Percentiles rank a stretch among this genome's conserved stretches.
Conservation (phyloP, 1,284 basidiomycete genomes). For the Puccinia hordei region DNA sequence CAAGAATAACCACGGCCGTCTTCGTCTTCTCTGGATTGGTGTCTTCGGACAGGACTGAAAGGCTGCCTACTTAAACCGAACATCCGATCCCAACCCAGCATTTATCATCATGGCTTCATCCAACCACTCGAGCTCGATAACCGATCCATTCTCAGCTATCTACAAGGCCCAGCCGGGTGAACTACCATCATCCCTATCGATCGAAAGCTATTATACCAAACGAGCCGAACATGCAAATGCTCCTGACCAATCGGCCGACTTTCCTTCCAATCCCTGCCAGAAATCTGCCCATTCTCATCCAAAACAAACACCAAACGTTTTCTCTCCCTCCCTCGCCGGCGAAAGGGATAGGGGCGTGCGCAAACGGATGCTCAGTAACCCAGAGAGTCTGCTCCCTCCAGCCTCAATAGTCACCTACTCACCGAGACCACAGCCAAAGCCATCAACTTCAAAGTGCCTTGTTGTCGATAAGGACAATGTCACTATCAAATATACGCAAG, state of each 20-base stretch:
- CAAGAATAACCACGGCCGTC: too few species aligned
- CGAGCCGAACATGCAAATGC: background rate
- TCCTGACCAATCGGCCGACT: background rate
- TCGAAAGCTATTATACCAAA: background rate
- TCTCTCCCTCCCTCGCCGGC: conserved; percentile 24
- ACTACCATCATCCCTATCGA: conserved; percentile 12
- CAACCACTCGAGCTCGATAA: background rate
- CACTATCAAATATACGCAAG: background rate
- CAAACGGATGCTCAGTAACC: conserved; percentile 26
- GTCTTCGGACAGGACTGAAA: background rate
- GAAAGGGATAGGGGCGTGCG: conserved; percentile 20
- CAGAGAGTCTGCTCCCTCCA: background rate
- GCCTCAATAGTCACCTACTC: background rate
- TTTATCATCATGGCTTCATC: background rate
- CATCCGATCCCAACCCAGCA: background rate
- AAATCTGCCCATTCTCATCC: background rate
- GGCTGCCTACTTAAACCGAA: background rate
- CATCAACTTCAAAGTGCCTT: background rate
- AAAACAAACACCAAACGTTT: background rate
- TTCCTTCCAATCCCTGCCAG: background rate
- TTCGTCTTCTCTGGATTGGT: too few species aligned
- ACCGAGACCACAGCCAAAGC: background rate
- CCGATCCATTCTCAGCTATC: conserved; percentile 25
- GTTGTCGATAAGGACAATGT: background rate
- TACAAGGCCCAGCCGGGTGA: conserved; percentile 23